Evolutionary conservation across 148 eudicot species (phyloP).

Genomic region (Diospyros lotus): DNA sequence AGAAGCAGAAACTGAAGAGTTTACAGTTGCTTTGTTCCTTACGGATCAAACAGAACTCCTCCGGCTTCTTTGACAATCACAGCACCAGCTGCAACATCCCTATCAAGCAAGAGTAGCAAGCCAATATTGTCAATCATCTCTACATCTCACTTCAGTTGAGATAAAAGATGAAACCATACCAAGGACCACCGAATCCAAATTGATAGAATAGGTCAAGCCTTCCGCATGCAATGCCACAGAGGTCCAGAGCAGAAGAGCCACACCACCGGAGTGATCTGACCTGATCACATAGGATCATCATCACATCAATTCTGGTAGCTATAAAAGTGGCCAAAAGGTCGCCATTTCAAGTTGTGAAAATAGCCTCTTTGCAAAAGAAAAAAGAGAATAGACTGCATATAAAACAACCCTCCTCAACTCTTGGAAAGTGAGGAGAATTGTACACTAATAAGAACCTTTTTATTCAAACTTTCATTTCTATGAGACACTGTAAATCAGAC

Average conservation of each 20-base stretch:
- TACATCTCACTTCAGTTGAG: background rate
- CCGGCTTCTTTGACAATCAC: slow-evolving; percentile 92
- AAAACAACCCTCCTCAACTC: too few relatives aligned
- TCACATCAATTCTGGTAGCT: background rate
- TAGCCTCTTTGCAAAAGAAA: background rate
- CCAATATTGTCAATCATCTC: slow-evolving; percentile 5
- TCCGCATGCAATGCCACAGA: slow-evolving; percentile 90
- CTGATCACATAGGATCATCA: slow-evolving; percentile 32
- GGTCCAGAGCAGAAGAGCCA: slow-evolving; percentile 93
- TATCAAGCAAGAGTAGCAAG: slow-evolving; percentile 11
- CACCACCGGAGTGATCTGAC: slow-evolving; percentile 88
- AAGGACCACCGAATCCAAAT: slow-evolving; percentile 73
- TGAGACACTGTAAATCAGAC: background rate
- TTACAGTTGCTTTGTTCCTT: slow-evolving; percentile 12
- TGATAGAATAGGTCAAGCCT: slow-evolving; percentile 78
- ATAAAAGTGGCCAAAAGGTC: too few relatives aligned
- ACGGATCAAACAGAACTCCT: slow-evolving; percentile 76
- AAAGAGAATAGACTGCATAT: too few relatives aligned
- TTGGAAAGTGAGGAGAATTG: too few relatives aligned
- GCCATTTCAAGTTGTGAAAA: background rate
- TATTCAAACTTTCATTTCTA: too few relatives aligned
- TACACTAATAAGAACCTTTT: too few relatives aligned
- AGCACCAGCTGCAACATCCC: slow-evolving; percentile 90
- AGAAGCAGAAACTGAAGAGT: too few relatives aligned
- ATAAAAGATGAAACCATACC: too few relatives aligned